Evolutionary conservation across 495 filamentous ascomycete genomes (phyloP).

Genomic region (Schizothecium vesticola): DNA sequence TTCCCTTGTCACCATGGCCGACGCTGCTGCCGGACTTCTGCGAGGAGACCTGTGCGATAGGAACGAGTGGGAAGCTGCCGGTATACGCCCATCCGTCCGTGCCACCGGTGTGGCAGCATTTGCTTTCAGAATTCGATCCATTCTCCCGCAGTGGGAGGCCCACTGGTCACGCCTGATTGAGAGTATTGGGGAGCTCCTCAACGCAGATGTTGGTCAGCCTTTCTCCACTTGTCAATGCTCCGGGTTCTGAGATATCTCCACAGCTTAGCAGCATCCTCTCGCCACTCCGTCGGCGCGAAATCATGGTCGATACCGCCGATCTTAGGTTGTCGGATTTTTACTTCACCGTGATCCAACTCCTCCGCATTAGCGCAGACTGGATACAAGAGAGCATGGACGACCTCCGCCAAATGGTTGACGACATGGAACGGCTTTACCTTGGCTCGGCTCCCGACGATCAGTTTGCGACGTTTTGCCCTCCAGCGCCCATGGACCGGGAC

Average conservation of each 20-base stretch:
- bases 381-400: slow-evolving; percentile 9
- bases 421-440: slow-evolving; percentile 4
- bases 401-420: not conserved
- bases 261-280: slow-evolving; percentile 4
- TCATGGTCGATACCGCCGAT: not conserved
- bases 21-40: not conserved
- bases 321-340: not conserved
- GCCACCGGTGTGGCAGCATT: slow-evolving; percentile 1
- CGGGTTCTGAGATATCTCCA: not conserved
- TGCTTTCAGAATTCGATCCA: slow-evolving; percentile 3
- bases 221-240: not conserved
- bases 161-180: slow-evolving; percentile 1
- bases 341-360: not conserved
- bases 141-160: not conserved
- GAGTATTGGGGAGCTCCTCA: not conserved
- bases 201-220: not conserved
- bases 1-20: not conserved
- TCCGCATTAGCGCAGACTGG: slow-evolving; percentile 1
- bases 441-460: not conserved
- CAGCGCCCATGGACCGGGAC: not conserved
- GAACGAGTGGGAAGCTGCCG: not conserved
- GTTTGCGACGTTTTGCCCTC: not conserved
- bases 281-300: not conserved
- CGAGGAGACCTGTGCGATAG: not conserved
- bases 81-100: not conserved